phyloP scores from a whole-genome alignment of 2,329 filamentous ascomycete genomes.

The Botrytis pseudocinerea region DNA sequence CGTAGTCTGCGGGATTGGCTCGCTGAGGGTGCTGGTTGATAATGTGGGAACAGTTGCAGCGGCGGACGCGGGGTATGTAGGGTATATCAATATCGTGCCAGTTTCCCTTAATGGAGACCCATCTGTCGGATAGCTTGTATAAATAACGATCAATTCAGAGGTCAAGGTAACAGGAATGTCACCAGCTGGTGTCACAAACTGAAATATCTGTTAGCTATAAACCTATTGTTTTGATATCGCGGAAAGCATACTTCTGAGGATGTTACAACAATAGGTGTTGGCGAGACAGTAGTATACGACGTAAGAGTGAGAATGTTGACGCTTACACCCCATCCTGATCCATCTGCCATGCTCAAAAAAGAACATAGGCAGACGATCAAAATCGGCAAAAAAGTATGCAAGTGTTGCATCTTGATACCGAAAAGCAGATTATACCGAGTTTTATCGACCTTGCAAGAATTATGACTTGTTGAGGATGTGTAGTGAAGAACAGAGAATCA shows the following conservation, averaged over 20 bases:
- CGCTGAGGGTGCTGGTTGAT: not conserved
- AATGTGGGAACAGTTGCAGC: not conserved
- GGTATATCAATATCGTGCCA: not conserved
- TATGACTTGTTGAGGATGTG: not conserved
- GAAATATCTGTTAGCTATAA: not conserved
- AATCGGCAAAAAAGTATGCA: not conserved
- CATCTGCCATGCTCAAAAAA: not conserved
- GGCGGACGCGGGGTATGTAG: not conserved
- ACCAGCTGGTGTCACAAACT: not conserved
- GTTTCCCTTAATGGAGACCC: not conserved
- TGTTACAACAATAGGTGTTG: not conserved
- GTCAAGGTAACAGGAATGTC: not conserved
- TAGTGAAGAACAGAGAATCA: not conserved
- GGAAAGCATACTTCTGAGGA: conserved; percentile 7
- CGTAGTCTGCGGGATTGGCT: not conserved
- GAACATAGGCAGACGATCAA: not conserved
- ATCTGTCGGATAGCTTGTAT: not conserved
- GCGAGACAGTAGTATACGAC: not conserved
- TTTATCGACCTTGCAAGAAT: not conserved
- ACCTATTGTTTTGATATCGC: not conserved
- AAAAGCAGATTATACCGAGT: not conserved
- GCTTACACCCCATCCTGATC: not conserved
- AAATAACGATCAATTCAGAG: not conserved
- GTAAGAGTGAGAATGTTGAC: not conserved
- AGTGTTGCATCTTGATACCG: not conserved